Evolutionary conservation across 2,329 filamentous ascomycete genomes (phyloP).

Genomic region (Exserohilum rostratum): DNA sequence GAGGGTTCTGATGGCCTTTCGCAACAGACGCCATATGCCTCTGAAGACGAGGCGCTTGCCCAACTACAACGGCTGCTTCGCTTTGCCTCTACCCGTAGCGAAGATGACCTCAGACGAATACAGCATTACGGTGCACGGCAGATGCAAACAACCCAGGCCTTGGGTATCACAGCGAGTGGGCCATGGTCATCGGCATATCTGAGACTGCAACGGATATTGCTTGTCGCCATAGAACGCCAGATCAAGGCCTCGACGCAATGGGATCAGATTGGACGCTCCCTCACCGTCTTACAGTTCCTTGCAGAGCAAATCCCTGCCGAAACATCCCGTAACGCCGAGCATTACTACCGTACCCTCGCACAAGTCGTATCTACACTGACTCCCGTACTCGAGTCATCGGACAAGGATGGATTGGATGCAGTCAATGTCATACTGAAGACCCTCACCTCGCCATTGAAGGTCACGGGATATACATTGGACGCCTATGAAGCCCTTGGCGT

Average conservation of each 20-base stretch:
- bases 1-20: constrained; percentile 25
- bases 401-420: constrained; percentile 2
- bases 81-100: constrained; percentile 49
- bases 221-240: constrained; percentile 40
- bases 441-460: constrained; percentile 38
- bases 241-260: constrained; percentile 16
- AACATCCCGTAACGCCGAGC: constrained; percentile 39
- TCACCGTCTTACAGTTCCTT: constrained; percentile 37
- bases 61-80: constrained; percentile 53
- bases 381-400: constrained; percentile 4
- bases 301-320: constrained; percentile 42
- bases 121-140: constrained; percentile 49
- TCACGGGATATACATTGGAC: constrained; percentile 45
- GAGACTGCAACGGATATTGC: constrained; percentile 49
- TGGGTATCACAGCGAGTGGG: constrained; percentile 28
- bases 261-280: constrained; percentile 18
- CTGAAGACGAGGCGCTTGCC: constrained; percentile 47
- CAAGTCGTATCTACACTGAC: constrained; percentile 25
- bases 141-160: constrained; percentile 35
- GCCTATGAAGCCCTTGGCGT: constrained; percentile 49
- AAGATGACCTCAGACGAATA: constrained; percentile 50
- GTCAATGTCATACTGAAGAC: constrained; percentile 29
- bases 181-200: constrained; percentile 53
- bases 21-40: constrained; percentile 39
- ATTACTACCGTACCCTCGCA: constrained; percentile 43